phyloP scores from a whole-genome alignment of 129 eudicot species.

The Flaveria linearis region DNA sequence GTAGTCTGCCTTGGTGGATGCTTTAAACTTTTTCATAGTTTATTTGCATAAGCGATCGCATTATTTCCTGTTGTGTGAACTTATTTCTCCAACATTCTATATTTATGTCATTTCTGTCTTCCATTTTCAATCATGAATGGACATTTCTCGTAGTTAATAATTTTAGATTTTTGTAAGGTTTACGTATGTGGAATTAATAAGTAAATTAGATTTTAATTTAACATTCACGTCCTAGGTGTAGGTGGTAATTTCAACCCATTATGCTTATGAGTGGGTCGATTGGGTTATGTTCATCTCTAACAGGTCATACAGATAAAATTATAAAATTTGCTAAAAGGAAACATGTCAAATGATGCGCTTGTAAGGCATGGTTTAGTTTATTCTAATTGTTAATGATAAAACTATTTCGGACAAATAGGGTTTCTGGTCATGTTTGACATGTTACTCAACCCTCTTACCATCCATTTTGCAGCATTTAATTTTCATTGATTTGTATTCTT shows the following conservation, averaged over 20 bases:
- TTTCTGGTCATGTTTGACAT: background rate
- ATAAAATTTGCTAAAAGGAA: background rate
- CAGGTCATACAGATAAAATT: background rate
- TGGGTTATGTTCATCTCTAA: background rate
- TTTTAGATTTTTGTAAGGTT: background rate
- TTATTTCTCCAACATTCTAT: background rate
- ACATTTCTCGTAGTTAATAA: background rate
- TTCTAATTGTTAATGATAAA: background rate
- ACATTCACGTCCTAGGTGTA: background rate
- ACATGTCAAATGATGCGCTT: background rate
- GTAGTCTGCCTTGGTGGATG: constrained; percentile 3
- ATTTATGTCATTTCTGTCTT: background rate
- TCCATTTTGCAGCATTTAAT: background rate
- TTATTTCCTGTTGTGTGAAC: background rate
- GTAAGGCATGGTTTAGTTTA: background rate
- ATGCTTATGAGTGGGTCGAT: background rate
- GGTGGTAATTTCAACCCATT: background rate
- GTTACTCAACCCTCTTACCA: background rate
- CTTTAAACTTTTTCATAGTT: background rate
- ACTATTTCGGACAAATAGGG: background rate
- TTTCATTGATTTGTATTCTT: background rate
- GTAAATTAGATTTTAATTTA: background rate
- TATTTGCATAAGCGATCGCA: background rate
- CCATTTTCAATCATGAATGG: background rate
- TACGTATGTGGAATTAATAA: background rate